Evolutionary conservation across 495 filamentous ascomycete genomes (phyloP), one percentile per base, ranked within the genome.

Genomic region (Aspergillus biplanus): DNA sequence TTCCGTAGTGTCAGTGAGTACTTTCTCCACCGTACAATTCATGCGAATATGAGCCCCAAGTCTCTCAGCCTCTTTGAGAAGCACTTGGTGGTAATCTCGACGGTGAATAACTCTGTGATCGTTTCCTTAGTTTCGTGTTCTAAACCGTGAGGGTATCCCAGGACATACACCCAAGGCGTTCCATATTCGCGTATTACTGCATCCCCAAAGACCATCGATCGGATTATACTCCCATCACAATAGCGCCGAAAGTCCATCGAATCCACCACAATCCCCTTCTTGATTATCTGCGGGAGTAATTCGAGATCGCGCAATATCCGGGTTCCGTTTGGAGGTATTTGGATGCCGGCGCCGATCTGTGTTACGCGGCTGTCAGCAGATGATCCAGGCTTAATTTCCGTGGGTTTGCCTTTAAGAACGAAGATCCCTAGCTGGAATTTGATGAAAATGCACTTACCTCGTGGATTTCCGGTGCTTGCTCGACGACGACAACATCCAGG

Each of bases 91-190:
- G 46, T 18, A 35, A 15, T 59, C 56, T 31, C 16, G 39, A 15
- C 44, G 56, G 16, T 47, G 12, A 31, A 59, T 59, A 16, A 33
- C n/a, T n/a, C 16, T 31, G 5, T n/a, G 0, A 2, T 33, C 1
- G 16, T 58, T 58, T 42, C 35, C 54, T 34, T 39, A 18, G 33
- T n/a, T 13, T 37, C 3, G 5, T 5, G 42, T 13, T 13, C 33
- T 56, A 18, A 5, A 35, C 9, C 16, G 46, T 12, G 33, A 11
- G n/a, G 46, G 6, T 9, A 6, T 33, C 35, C 2, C 7, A 1
- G 47, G 27, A 58, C 56, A 16, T 48, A 59, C 56, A 59, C n/a
- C 56, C 56, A 59, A 7, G 44, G 27, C 18, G 39, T 15, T 31
- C 56, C 56, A 16, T 59, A 59, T 16, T 16, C 56, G 8, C 32